Base-by-base conservation (phyloP, 1,284 basidiomycete genomes). In the Malassezia vespertilionis region DNA sequence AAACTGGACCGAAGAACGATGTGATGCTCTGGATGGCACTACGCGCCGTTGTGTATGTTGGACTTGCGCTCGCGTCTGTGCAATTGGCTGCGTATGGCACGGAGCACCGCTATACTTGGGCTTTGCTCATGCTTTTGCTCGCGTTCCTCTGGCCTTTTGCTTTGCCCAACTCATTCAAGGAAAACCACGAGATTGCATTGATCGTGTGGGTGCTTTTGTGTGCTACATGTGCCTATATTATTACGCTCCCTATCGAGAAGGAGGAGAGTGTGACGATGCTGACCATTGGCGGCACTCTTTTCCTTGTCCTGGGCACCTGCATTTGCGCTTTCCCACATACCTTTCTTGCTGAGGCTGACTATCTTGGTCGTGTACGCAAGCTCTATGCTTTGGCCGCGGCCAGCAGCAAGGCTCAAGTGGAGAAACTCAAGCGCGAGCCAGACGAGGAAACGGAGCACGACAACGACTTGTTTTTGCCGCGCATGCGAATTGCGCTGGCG, bases 211-310 rank as follows among this genome's bases (percentile, higher is more conserved):
- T 70, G 0, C 22, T 67, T 3, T 73, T 74, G 3, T 86, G 82
- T 67, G 53, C 79, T 3, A 58, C 73, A 9, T 79, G 77, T 0
- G 79, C 76, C 0, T 56, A 83, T 2, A 89, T 89, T 56, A 84
- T 84, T 0, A 62, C 84, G 21, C 73, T 84, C 22, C 74, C 78
- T 14, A 81, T 86, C 2, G 80, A 88, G 54, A 85, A 86, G 64
- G 73, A 75, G 14, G 86, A 89, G 69, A 81, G 74, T 47, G 45
- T 62, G 10, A 5, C 39, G 4, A 35, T 63, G 28, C 56, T 68
- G 10, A 43, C 46, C 46, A 2, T 56, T 20, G 55, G 58, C 17
- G 62, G 61, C 6, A n/a, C 46, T 0, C 34, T 49, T 1, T 57
- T 67, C 9, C 27, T 58, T 2, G 40, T 26, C 11, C 48, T 48